Conservation (phyloP, 1,284 basidiomycete species). For the Coniophora puteana region DNA sequence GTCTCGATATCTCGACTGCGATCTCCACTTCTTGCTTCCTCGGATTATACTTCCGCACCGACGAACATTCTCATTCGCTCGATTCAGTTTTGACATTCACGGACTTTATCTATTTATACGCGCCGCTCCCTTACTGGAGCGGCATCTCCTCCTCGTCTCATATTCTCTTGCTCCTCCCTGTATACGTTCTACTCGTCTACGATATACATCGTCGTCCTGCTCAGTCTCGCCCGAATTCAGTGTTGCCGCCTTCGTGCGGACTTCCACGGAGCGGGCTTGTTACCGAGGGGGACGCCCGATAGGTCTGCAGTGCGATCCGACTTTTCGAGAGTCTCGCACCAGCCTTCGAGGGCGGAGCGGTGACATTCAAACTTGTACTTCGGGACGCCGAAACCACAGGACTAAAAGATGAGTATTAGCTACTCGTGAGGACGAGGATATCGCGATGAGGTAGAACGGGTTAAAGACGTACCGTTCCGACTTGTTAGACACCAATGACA, state of each 20-base stretch:
- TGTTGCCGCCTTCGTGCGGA: conserved; percentile 3
- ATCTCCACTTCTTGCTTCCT: too few relatives aligned
- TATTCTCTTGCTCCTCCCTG: too few relatives aligned
- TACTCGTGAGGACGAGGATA: background rate
- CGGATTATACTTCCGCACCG: too few relatives aligned
- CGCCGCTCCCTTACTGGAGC: too few relatives aligned
- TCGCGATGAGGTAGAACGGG: too few relatives aligned
- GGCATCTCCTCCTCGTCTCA: too few relatives aligned
- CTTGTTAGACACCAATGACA: conserved; percentile 45
- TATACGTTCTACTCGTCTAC: too few relatives aligned
- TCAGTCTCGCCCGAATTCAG: background rate
- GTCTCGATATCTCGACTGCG: too few relatives aligned
- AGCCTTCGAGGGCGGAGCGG: conserved; percentile 39
- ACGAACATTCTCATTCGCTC: too few relatives aligned
- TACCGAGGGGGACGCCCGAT: conserved; percentile 3
- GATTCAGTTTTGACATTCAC: too few relatives aligned
- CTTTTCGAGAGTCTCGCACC: conserved; percentile 18
- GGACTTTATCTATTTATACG: too few relatives aligned
- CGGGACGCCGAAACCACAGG: conserved; percentile 49
- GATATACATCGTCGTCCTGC: conserved; percentile 5
- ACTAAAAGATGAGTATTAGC: conserved; percentile 26
- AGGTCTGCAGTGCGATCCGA: conserved; percentile 11
- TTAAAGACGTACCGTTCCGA: conserved; percentile 39
- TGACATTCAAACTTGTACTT: conserved; percentile 44
- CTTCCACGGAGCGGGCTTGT: conserved; percentile 25